Base-by-base conservation (phyloP, 2,329 filamentous ascomycete species). In the Aspergillus fumigatiaffinis region DNA sequence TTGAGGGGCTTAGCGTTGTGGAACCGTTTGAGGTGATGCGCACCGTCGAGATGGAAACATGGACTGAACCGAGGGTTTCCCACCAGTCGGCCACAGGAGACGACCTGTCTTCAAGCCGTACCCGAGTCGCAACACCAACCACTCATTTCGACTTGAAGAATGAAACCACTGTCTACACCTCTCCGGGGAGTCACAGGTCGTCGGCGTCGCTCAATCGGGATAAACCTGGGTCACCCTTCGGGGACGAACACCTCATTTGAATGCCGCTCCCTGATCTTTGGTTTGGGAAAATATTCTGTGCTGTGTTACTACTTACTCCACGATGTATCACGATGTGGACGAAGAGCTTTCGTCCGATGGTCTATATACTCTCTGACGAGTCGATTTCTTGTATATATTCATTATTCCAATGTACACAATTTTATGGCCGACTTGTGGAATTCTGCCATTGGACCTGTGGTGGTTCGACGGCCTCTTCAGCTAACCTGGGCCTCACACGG, bases 41-140 rank as follows among this genome's bases (percentile, higher is more conserved):
- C 23, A 74, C 72, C 4, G 65, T 74, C 1, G 72, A 74, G 54
- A 68, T 74, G 66, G 66, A 73, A 32, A 71, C 64, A 1, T 73
- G 66, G 63, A 63, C 65, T 10, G 71, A 74, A 50, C 60, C 63
- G 3, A 58, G 66, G 29, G 56, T 54, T 12, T 53, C 55, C 3
- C 55, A 54, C 26, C 54, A 65, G n/a, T 47, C 56, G 1, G 46
- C 55, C 9, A 59, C 56, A 7, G 63, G 60, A 25, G 48, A n/a
- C 14, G 53, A 61, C 46, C 57, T 68, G 20, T 57, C 61, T 7
- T 58, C 62, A 1, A 60, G 66, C 17, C 53, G 58, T 17, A 44
- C 52, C 4, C 64, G 60, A 3, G 53, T 60, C 6, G 48, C 57
- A 23, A 63, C 63, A 4, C 56, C 61, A 1, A 55, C 47, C 0